Evolutionary conservation across 495 filamentous ascomycete genomes (phyloP).

Genomic region (Podospora conica): DNA sequence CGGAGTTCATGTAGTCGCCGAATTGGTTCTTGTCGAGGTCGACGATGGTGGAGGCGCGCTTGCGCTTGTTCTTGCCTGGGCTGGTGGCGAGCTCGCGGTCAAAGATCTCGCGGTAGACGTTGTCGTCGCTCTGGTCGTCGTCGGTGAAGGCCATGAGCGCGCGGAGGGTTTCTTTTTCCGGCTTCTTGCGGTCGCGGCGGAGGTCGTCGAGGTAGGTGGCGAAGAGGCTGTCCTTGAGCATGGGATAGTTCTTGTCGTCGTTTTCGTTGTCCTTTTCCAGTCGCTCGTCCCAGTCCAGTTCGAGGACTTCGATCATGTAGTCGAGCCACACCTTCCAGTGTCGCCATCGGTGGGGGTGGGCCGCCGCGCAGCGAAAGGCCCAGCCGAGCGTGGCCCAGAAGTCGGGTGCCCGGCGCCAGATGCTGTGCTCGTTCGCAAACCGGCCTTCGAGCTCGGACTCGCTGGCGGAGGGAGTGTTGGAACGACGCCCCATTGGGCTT

Average conservation of each 20-base stretch:
- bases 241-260: background rate
- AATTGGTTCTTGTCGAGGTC: constrained; percentile 44
- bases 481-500: constrained; percentile 11
- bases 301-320: constrained; percentile 69
- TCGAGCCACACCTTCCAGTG: constrained; percentile 79
- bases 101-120: constrained; percentile 45
- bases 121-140: constrained; percentile 29
- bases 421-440: constrained; percentile 55
- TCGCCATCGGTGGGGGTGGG: constrained; percentile 65
- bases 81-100: constrained; percentile 38
- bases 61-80: constrained; percentile 40
- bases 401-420: constrained; percentile 70
- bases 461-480: background rate
- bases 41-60: constrained; percentile 36
- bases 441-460: constrained; percentile 43
- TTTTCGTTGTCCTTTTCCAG: constrained; percentile 25
- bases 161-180: constrained; percentile 36
- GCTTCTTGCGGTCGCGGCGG: constrained; percentile 24
- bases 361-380: constrained; percentile 85
- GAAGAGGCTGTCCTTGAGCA: constrained; percentile 29
- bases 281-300: constrained; percentile 67
- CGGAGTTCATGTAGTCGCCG: constrained; percentile 37
- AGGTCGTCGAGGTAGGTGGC: constrained; percentile 28
- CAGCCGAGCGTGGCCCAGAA: constrained; percentile 90
- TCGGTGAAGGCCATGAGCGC: constrained; percentile 37